Evolutionary conservation across 1,284 basidiomycete species (phyloP).

Genomic region (Ganoderma lingzhi): DNA sequence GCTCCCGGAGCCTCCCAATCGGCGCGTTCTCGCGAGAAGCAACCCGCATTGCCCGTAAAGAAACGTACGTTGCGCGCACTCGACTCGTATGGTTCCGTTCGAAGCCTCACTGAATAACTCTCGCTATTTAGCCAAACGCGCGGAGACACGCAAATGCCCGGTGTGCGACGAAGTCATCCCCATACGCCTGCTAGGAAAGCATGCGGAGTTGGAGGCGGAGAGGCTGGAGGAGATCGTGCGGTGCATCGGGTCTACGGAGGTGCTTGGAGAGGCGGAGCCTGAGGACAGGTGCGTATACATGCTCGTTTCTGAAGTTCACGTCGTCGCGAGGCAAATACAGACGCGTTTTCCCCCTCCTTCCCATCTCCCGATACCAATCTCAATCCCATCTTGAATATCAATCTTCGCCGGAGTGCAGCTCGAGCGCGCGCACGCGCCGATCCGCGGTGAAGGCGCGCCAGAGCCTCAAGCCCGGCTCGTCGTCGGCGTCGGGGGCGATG

Average conservation of each 20-base stretch:
- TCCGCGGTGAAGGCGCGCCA: conserved; percentile 74
- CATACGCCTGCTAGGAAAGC: conserved; percentile 67
- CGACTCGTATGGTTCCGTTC: not conserved
- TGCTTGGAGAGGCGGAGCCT: conserved; percentile 48
- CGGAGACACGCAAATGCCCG: conserved; percentile 76
- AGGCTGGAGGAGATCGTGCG: conserved; percentile 72
- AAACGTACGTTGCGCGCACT: conserved; percentile 36
- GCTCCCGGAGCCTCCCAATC: conserved; percentile 11
- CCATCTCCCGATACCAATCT: too few relatives aligned
- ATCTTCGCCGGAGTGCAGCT: conserved; percentile 16
- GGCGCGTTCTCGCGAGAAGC: conserved; percentile 28
- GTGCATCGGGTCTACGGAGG: conserved; percentile 62
- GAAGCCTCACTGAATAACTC: not conserved
- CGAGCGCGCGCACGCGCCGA: conserved; percentile 50
- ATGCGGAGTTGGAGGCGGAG: conserved; percentile 69
- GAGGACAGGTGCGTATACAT: conserved; percentile 54
- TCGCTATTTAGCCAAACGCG: conserved; percentile 61
- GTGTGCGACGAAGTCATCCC: conserved; percentile 77
- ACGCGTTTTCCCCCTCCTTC: not conserved
- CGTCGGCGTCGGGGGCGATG: conserved; percentile 43
- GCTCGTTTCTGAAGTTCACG: not conserved
- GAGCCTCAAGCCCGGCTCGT: conserved; percentile 47
- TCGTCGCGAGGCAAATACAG: not conserved
- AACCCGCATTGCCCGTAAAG: conserved; percentile 34
- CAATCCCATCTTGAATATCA: not conserved